Percentiles rank a stretch among this genome's conserved stretches.
These are phyloP conservation scores for Colletotrichum sp. DNA, from an alignment of 2,329 filamentous ascomycete genomes.

Conservation along the genomic window DNA sequence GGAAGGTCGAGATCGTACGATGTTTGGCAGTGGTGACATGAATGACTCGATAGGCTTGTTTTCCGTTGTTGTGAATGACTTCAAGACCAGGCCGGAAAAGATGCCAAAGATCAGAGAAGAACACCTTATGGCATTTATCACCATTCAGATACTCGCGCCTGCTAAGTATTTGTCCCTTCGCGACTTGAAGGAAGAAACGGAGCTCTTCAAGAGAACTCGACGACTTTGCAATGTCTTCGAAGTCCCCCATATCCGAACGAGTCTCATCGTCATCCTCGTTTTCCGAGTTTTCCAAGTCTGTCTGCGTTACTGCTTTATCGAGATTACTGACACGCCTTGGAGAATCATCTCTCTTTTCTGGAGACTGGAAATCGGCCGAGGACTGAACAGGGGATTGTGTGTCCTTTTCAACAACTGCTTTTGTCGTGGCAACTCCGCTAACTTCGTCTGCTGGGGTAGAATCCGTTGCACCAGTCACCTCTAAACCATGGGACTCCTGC, in stretches of 20 bases:
- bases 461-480: neutral
- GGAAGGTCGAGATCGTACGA: neutral
- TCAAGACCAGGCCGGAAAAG: neutral
- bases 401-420: rapidly evolving
- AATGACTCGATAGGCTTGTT: neutral
- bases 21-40: neutral
- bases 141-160: neutral
- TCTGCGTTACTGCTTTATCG: rapidly evolving
- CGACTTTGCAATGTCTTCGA: neutral
- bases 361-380: rapidly evolving
- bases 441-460: neutral
- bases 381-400: too few relatives aligned
- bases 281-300: neutral
- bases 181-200: rapidly evolving
- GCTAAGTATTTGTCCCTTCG: rapidly evolving
- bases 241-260: rapidly evolving
- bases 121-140: rapidly evolving
- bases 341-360: too few relatives aligned
- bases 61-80: neutral
- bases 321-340: neutral
- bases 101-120: neutral
- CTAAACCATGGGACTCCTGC: rapidly evolving
- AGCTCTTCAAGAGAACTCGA: neutral
- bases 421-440: too few relatives aligned
- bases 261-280: neutral